Conservation (phyloP, 768 basidiomycete species). For the Asterophora lycoperdoides region DNA sequence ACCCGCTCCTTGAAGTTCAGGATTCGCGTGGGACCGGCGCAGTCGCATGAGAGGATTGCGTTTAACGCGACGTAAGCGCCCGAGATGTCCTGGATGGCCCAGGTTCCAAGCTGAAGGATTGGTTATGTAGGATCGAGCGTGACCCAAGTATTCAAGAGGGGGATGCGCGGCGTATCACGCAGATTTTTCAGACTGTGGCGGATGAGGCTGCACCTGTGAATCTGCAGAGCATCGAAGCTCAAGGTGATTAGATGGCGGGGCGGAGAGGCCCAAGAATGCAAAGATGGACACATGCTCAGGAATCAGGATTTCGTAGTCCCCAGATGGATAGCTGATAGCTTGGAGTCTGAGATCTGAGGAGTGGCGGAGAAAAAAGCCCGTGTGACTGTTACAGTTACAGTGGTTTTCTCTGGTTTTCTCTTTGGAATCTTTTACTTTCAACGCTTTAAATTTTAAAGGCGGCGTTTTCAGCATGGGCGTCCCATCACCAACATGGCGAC, state of each 20-base stretch:
- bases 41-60: slow-evolving; percentile 25
- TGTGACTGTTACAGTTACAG: neutral
- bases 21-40: slow-evolving; percentile 36
- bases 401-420: too few relatives aligned
- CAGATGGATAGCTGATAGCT: too few relatives aligned
- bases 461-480: too few relatives aligned
- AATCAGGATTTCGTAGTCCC: too few relatives aligned
- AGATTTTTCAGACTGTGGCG: slow-evolving; percentile 31
- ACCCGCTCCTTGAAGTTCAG: slow-evolving; percentile 36
- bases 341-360: too few relatives aligned
- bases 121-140: slow-evolving; percentile 22
- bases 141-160: slow-evolving; percentile 12
- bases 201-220: slow-evolving; percentile 31
- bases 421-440: too few relatives aligned
- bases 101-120: neutral
- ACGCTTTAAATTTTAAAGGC: too few relatives aligned
- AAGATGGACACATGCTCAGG: too few relatives aligned
- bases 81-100: too few relatives aligned
- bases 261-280: too few relatives aligned
- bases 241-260: too few relatives aligned
- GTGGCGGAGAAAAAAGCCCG: too few relatives aligned
- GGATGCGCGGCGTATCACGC: slow-evolving; percentile 25
- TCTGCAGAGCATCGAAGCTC: slow-evolving; percentile 10
- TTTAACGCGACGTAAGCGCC: slow-evolving; percentile 42
- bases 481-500: neutral